These are phyloP conservation scores for Populus trichocarpa DNA, from an alignment of 441 rosid species.

Conservation along the genomic window DNA sequence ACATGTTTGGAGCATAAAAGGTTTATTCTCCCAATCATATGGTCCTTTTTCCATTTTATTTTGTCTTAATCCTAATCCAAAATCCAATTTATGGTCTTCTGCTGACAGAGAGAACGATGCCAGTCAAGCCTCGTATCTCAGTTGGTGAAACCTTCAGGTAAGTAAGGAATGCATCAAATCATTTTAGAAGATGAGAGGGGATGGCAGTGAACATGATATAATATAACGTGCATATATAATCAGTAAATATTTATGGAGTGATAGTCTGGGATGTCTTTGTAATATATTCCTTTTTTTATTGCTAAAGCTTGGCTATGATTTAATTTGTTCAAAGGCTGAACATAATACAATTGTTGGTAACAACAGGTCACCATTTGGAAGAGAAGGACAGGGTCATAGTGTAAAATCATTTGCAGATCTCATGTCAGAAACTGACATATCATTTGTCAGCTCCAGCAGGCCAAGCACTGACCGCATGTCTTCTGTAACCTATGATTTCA, in stretches of 20 bases:
- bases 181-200: too few relatives aligned
- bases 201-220: too few relatives aligned
- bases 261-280: too few relatives aligned
- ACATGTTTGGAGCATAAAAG: slow-evolving; percentile 41
- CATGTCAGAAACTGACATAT: slow-evolving; percentile 62
- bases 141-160: slow-evolving; percentile 60
- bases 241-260: too few relatives aligned
- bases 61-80: not conserved
- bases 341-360: not conserved
- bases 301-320: not conserved
- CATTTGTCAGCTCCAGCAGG: slow-evolving; percentile 71
- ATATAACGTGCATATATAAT: not conserved
- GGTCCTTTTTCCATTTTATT: not conserved
- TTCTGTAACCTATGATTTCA: slow-evolving; percentile 41
- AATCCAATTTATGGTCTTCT: not conserved
- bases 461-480: slow-evolving; percentile 66
- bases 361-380: slow-evolving; percentile 53
- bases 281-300: not conserved
- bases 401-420: slow-evolving; percentile 42
- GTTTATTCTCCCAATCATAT: slow-evolving; percentile 26
- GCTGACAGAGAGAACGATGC: slow-evolving; percentile 38
- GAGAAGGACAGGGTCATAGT: slow-evolving; percentile 18
- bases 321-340: not conserved
- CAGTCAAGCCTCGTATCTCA: slow-evolving; percentile 40
- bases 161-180: not conserved